phyloP scores from a whole-genome alignment of 2,329 filamentous ascomycete genomes.

The Aspergillus transmontanensis region DNA sequence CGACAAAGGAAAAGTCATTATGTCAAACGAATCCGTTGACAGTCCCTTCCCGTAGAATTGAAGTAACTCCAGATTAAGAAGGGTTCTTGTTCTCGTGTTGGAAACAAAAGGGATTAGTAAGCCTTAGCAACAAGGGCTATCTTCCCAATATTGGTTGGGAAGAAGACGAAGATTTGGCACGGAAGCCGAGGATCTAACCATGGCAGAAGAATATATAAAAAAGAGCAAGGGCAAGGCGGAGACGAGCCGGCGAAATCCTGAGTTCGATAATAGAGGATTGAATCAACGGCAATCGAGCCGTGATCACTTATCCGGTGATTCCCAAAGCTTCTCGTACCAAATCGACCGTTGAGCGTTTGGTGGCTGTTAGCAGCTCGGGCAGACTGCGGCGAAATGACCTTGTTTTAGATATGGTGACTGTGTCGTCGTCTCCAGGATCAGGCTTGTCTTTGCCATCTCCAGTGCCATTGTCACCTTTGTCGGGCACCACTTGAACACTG shows the following conservation, averaged over 20 bases:
- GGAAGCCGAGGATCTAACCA: not conserved
- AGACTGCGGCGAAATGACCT: constrained; percentile 10
- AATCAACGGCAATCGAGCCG: constrained; percentile 26
- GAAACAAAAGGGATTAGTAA: not conserved
- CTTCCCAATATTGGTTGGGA: not conserved
- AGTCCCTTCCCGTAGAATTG: not conserved
- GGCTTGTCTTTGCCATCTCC: constrained; percentile 20
- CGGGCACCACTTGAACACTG: constrained; percentile 43
- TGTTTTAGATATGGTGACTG: constrained; percentile 25
- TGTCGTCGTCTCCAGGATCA: constrained; percentile 30
- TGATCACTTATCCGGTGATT: constrained; percentile 30
- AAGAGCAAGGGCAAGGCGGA: constrained; percentile 14
- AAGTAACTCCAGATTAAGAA: not conserved
- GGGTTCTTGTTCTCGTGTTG: not conserved
- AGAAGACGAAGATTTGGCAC: not conserved
- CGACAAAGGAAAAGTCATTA: not conserved
- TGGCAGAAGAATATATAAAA: constrained; percentile 19
- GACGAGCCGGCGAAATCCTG: not conserved
- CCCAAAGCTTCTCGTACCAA: constrained; percentile 13
- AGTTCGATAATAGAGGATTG: not conserved
- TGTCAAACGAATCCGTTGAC: not conserved
- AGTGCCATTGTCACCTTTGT: constrained; percentile 31
- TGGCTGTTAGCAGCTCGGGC: constrained; percentile 6
- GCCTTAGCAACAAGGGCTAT: not conserved
- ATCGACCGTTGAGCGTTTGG: constrained; percentile 13